phyloP scores from a whole-genome alignment of 768 basidiomycete genomes.

The Lyophyllum shimeji region DNA sequence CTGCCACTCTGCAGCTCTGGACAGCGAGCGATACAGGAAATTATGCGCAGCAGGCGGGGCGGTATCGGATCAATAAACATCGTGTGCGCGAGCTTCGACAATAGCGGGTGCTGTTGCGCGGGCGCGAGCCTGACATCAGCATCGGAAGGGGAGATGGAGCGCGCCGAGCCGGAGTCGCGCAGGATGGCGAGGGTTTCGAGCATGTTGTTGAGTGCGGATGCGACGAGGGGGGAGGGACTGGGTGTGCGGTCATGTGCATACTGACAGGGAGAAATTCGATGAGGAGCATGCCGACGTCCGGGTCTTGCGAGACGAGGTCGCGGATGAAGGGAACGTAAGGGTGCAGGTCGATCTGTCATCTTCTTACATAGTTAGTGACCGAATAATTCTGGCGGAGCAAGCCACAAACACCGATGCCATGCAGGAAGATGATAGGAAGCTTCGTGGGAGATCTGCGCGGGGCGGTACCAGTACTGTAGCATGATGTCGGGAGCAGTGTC shows the following conservation, averaged over 20 bases:
- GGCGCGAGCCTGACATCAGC: slow-evolving; percentile 13
- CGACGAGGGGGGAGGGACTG: slow-evolving; percentile 43
- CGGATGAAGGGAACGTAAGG: slow-evolving; percentile 54
- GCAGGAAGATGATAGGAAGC: slow-evolving; percentile 60
- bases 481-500: slow-evolving; percentile 30
- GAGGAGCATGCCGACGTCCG: slow-evolving; percentile 56
- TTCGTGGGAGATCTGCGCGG: slow-evolving; percentile 46
- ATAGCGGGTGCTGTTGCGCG: slow-evolving; percentile 13
- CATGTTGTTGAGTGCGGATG: slow-evolving; percentile 42
- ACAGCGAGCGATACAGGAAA: slow-evolving; percentile 59
- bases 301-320: slow-evolving; percentile 41
- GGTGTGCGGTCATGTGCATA: slow-evolving; percentile 52
- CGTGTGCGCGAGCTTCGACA: slow-evolving; percentile 37
- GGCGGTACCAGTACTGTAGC: slow-evolving; percentile 40
- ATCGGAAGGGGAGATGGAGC: background rate
- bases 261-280: slow-evolving; percentile 61
- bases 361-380: background rate
- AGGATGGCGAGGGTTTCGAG: slow-evolving; percentile 40
- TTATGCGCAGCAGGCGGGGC: slow-evolving; percentile 60
- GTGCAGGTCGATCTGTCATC: slow-evolving; percentile 59
- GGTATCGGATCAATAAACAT: slow-evolving; percentile 68
- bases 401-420: slow-evolving; percentile 62
- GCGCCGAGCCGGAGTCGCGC: slow-evolving; percentile 44
- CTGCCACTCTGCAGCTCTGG: slow-evolving; percentile 50
- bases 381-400: background rate